Percentiles rank a stretch among this genome's conserved stretches.
phyloP scores from a whole-genome alignment of 1,284 basidiomycete species.

The Malassezia pachydermatis region DNA sequence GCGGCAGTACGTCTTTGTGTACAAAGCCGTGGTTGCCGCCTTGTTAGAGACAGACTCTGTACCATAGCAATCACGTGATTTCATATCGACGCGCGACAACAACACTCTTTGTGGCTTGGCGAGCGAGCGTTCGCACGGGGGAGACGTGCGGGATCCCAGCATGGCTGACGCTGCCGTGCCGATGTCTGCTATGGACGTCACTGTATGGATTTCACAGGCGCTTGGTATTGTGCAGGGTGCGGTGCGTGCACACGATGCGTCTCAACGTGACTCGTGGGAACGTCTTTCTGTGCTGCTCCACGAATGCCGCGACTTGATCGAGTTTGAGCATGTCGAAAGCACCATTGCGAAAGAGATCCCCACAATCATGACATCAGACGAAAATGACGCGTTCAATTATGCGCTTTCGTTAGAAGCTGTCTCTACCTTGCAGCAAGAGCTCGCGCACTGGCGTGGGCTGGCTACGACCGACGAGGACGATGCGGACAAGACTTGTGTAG shows the following conservation, averaged over 20 bases:
- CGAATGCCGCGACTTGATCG: constrained; percentile 14
- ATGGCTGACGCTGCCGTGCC: no score
- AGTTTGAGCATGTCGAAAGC: constrained; percentile 10
- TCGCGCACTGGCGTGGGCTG: no score
- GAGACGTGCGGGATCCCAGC: no score
- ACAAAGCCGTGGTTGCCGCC: constrained; percentile 32
- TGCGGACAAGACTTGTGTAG: constrained; percentile 9
- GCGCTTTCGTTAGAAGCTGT: constrained; percentile 14
- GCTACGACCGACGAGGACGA: not conserved
- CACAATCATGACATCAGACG: not conserved
- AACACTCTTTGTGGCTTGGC: no score
- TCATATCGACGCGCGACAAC: not conserved
- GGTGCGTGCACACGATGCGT: no score
- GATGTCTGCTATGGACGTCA: no score
- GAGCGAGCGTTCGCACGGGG: no score
- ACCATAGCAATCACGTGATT: constrained; percentile 7
- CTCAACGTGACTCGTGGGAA: no score
- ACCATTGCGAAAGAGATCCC: not conserved
- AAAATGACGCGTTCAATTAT: constrained; percentile 12
- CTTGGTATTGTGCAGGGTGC: no score
- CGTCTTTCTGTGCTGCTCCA: constrained; percentile 2
- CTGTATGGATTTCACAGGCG: no score
- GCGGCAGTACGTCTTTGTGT: constrained; percentile 44
- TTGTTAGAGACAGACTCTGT: constrained; percentile 13
- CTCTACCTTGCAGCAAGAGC: not conserved